Percentiles rank a stretch among this genome's conserved stretches.
phyloP scores from a whole-genome alignment of 2,329 filamentous ascomycete genomes.

The Fusarium sp. region DNA sequence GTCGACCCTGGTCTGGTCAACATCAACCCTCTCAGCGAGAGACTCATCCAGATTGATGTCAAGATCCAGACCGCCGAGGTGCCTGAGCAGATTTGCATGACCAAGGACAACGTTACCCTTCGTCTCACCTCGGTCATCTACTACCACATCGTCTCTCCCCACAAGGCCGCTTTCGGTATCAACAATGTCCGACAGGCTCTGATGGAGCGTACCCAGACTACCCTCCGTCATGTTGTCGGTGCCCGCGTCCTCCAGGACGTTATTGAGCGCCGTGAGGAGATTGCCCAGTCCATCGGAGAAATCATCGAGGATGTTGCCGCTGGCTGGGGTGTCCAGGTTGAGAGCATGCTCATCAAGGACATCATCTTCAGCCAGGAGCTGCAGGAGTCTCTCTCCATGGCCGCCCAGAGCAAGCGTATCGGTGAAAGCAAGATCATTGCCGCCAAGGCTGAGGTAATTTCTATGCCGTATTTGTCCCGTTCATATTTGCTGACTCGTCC shows the following conservation, averaged over 20 bases:
- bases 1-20: conserved; percentile 97
- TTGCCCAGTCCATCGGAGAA: conserved; percentile 92
- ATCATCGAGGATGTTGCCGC: conserved; percentile 96
- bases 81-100: conserved; percentile 97
- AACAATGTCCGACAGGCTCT: conserved; percentile 95
- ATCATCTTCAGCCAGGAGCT: conserved; percentile 97
- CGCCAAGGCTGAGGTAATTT: conserved; percentile 80
- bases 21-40: conserved; percentile 95
- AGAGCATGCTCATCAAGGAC: conserved; percentile 99
- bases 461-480: not conserved
- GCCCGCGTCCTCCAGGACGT: conserved; percentile 96
- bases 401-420: conserved; percentile 97
- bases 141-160: conserved; percentile 95
- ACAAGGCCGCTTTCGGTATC: conserved; percentile 98
- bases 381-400: conserved; percentile 97
- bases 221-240: conserved; percentile 94
- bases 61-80: conserved; percentile 99
- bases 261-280: conserved; percentile 97
- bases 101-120: conserved; percentile 97
- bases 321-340: conserved; percentile 95
- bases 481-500: not conserved
- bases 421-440: conserved; percentile 99
- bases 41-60: conserved; percentile 91
- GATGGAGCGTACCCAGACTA: conserved; percentile 97
- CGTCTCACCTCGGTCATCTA: conserved; percentile 97